phyloP scores from a whole-genome alignment of 805 yeast species.

The Myxozyma mucilagina region DNA sequence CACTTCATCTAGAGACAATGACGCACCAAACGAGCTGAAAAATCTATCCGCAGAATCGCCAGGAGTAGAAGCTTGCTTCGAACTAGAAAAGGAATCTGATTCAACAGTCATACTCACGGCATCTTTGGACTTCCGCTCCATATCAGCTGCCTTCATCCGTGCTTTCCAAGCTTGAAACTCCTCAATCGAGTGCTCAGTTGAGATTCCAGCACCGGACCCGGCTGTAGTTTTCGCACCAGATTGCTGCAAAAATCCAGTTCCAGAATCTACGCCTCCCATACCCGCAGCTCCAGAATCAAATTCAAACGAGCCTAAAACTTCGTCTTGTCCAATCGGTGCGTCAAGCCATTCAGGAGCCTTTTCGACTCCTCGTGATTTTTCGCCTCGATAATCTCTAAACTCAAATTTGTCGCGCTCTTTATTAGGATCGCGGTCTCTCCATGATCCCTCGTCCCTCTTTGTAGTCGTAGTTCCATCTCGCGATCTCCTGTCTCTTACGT shows the following conservation, averaged over 20 bases:
- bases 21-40: slow-evolving; percentile 15
- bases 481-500: slow-evolving; percentile 11
- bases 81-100: neutral
- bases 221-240: neutral
- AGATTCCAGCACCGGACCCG: neutral
- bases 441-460: slow-evolving; percentile 23
- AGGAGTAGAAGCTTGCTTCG: neutral
- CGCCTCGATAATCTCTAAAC: neutral
- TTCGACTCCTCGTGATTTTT: slow-evolving; percentile 6
- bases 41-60: slow-evolving; percentile 10
- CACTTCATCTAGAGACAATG: slow-evolving; percentile 18
- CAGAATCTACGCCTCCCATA: slow-evolving; percentile 15
- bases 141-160: slow-evolving; percentile 34
- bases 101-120: neutral
- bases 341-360: slow-evolving; percentile 28
- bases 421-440: slow-evolving; percentile 26
- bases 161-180: slow-evolving; percentile 41
- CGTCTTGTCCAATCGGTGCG: slow-evolving; percentile 9
- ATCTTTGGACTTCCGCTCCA: slow-evolving; percentile 17
- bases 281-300: slow-evolving; percentile 23
- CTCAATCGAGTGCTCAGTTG: slow-evolving; percentile 33
- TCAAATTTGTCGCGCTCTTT: slow-evolving; percentile 9
- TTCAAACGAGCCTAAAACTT: slow-evolving; percentile 10
- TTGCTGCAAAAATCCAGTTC: neutral
- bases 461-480: slow-evolving; percentile 1